Percentiles rank a stretch among this genome's conserved stretches.
These are phyloP conservation scores for Mycothermus thermophilus DNA, from an alignment of 495 filamentous ascomycete genomes.

Conservation along the genomic window DNA sequence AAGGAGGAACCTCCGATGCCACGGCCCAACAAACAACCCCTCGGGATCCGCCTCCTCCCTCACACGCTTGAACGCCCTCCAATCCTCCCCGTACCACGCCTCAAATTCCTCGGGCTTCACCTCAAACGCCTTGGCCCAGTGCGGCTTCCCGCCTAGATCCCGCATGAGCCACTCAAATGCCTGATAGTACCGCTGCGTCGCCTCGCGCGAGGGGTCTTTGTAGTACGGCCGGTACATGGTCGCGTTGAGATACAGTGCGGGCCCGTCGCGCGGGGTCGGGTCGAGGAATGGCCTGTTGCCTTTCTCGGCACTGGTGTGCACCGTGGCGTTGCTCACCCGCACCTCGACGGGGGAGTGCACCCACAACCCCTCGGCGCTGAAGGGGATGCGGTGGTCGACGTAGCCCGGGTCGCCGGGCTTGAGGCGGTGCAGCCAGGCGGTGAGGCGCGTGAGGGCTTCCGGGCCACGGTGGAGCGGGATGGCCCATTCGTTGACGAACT, in stretches of 20 bases:
- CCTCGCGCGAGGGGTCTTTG: conserved; percentile 60
- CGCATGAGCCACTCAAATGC: conserved; percentile 96
- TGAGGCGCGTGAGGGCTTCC: conserved; percentile 70
- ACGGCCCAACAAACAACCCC: conserved; percentile 84
- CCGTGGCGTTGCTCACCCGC: conserved; percentile 62
- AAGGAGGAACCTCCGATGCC: conserved; percentile 66
- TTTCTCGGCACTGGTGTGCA: conserved; percentile 18
- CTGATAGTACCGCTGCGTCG: conserved; percentile 60
- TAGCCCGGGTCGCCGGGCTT: conserved; percentile 36
- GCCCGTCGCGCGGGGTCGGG: conserved; percentile 43
- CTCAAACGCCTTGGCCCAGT: conserved; percentile 95
- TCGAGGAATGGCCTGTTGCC: conserved; percentile 64
- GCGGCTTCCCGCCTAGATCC: conserved; percentile 74
- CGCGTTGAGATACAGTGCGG: conserved; percentile 89
- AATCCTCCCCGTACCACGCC: conserved; percentile 36
- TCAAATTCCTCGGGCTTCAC: conserved; percentile 43
- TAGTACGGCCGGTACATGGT: conserved; percentile 87
- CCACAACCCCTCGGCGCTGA: conserved; percentile 61
- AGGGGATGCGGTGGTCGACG: conserved; percentile 60
- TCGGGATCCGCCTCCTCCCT: conserved; percentile 67
- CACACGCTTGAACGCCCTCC: conserved; percentile 52
- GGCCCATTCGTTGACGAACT: conserved; percentile 97
- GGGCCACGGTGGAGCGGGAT: conserved; percentile 80
- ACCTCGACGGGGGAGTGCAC: conserved; percentile 93
- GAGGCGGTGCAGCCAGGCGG: conserved; percentile 67